A percentile compares a stretch with the other conserved stretches of the same genome.
These are phyloP conservation scores for Lycium ferocissimum DNA, from an alignment of 257 asterid species.

Conservation along the genomic window DNA sequence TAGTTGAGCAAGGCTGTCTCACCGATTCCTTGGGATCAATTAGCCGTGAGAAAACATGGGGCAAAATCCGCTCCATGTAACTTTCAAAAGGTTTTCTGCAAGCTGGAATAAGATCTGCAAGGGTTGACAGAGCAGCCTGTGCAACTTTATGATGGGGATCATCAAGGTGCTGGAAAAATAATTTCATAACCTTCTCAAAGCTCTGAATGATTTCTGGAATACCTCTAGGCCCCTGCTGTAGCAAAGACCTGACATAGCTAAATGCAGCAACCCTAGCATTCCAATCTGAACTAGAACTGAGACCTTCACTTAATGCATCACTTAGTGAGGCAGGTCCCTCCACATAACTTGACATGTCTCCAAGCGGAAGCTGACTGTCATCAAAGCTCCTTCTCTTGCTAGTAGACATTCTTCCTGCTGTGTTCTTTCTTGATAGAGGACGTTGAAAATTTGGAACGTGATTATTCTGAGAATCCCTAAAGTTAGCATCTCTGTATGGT, in stretches of 20 bases:
- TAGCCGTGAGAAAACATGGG: constrained; percentile 97
- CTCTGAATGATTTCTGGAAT: constrained; percentile 93
- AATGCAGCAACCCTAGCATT: constrained; percentile 96
- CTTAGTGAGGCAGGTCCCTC: constrained; percentile 90
- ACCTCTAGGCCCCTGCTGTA: constrained; percentile 95
- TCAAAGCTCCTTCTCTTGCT: constrained; percentile 96
- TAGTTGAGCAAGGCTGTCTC: constrained; percentile 93
- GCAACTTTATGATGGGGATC: constrained; percentile 99
- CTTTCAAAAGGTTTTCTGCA: constrained; percentile 96
- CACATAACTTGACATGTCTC: constrained; percentile 76
- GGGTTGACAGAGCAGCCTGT: constrained; percentile 98
- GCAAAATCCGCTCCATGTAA: constrained; percentile 96
- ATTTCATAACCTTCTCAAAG: constrained; percentile 98
- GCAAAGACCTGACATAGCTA: constrained; percentile 69
- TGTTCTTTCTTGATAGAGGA: constrained; percentile 86
- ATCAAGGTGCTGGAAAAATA: constrained; percentile 97
- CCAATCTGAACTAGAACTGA: constrained; percentile 95
- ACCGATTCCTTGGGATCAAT: constrained; percentile 97
- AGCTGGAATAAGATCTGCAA: constrained; percentile 93
- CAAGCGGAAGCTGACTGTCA: constrained; percentile 80
- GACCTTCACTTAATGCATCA: constrained; percentile 94
- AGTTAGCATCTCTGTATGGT: constrained; percentile 70
- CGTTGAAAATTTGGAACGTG: constrained; percentile 92
- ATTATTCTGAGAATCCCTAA: constrained; percentile 70
- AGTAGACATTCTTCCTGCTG: constrained; percentile 83